Conservation (phyloP, 192 early-diverging fungal genomes). For the Backusella tuberculispora region DNA sequence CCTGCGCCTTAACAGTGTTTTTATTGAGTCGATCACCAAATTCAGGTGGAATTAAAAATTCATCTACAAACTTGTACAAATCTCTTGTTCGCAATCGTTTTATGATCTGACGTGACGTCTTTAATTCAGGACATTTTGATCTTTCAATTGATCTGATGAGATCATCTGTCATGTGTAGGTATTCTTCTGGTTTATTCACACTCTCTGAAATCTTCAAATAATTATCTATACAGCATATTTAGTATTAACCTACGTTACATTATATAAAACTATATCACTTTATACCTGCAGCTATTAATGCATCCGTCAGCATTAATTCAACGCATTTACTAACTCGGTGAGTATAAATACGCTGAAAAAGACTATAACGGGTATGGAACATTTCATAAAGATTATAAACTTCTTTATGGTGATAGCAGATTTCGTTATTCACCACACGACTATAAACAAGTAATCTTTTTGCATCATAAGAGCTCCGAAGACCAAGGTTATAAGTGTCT, state of each 20-base stretch:
- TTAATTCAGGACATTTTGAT: slow-evolving; percentile 62
- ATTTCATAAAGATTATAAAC: slow-evolving; percentile 86
- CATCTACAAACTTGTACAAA: slow-evolving; percentile 88
- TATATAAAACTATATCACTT: not conserved
- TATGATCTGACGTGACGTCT: slow-evolving; percentile 69
- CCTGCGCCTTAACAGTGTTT: slow-evolving; percentile 54
- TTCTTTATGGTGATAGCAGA: slow-evolving; percentile 91
- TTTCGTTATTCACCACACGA: slow-evolving; percentile 87
- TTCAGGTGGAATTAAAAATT: slow-evolving; percentile 65
- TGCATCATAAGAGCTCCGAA: slow-evolving; percentile 55
- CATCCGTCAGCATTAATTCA: slow-evolving; percentile 92
- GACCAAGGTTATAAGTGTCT: slow-evolving; percentile 81
- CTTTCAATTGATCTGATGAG: slow-evolving; percentile 77
- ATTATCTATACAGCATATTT: slow-evolving; percentile 45
- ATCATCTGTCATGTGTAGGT: slow-evolving; percentile 81
- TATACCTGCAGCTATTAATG: slow-evolving; percentile 70
- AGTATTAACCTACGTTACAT: not conserved
- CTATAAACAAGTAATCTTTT: slow-evolving; percentile 77
- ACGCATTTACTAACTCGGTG: slow-evolving; percentile 82
- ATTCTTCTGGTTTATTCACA: slow-evolving; percentile 67
- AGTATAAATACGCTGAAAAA: slow-evolving; percentile 87
- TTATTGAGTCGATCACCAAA: slow-evolving; percentile 32
- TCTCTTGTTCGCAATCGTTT: slow-evolving; percentile 77
- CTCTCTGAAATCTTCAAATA: slow-evolving; percentile 63
- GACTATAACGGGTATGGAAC: slow-evolving; percentile 79